A percentile compares a stretch with the other conserved stretches of the same genome.
phyloP scores from a whole-genome alignment of 176 grass and related monocot species.

The Triticum monococcum region DNA sequence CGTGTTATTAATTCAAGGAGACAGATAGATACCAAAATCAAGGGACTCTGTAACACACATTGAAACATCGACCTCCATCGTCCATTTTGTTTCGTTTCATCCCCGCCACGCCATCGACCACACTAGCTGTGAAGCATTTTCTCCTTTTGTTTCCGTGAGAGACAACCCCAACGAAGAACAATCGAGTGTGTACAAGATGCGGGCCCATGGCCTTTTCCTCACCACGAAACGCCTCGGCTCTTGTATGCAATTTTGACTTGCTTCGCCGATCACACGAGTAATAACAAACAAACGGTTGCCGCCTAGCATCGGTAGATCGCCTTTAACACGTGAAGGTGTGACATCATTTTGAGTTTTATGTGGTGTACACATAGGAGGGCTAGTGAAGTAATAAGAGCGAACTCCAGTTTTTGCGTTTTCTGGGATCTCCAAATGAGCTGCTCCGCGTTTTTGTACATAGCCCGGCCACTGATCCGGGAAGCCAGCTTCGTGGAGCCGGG shows the following conservation, averaged over 20 bases:
- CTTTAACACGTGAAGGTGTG: not conserved
- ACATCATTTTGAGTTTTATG: not conserved
- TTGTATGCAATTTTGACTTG: slow-evolving; percentile 5
- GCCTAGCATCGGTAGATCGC: not conserved
- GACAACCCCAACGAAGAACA: not conserved
- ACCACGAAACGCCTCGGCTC: not conserved
- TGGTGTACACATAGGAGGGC: not conserved
- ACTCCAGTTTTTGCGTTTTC: too few species aligned
- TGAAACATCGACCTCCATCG: too few species aligned
- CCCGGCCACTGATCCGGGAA: too few species aligned
- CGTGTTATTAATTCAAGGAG: too few species aligned
- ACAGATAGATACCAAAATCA: too few species aligned
- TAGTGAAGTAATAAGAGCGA: too few species aligned
- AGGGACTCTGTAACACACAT: too few species aligned
- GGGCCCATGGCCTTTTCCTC: not conserved
- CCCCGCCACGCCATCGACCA: too few species aligned
- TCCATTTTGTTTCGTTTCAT: too few species aligned
- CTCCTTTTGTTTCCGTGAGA: not conserved
- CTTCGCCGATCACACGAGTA: not conserved
- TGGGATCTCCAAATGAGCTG: too few species aligned
- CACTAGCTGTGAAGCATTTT: not conserved
- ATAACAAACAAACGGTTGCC: not conserved
- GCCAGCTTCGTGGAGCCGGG: too few species aligned
- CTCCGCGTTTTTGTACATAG: too few species aligned
- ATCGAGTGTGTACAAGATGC: not conserved